A percentile compares a stretch with the other conserved stretches of the same genome.
Conservation (phyloP, 345 rosid genomes). For the Cardamine occulta region DNA sequence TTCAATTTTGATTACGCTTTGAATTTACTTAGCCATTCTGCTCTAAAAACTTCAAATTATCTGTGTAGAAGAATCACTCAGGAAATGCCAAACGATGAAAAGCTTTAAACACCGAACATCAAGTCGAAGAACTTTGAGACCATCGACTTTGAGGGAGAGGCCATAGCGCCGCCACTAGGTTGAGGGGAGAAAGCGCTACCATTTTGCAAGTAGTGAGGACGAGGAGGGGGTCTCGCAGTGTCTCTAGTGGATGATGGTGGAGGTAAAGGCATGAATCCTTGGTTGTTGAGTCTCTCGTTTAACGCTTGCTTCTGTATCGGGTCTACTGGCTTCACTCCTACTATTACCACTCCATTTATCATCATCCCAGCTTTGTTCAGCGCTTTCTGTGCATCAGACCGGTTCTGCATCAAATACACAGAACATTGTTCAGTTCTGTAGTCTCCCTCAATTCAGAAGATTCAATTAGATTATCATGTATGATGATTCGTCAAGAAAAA, state of each 20-base stretch:
- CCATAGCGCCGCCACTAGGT: constrained; percentile 65
- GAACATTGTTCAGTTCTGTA: background rate
- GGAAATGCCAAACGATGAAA: constrained; percentile 4
- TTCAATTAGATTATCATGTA: background rate
- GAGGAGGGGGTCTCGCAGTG: constrained; percentile 46
- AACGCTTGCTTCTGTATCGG: constrained; percentile 77
- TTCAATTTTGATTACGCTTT: constrained; percentile 29
- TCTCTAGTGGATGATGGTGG: constrained; percentile 57
- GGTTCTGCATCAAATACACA: constrained; percentile 59
- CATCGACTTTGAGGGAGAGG: constrained; percentile 81
- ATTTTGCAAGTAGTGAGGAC: constrained; percentile 65
- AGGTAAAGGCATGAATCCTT: constrained; percentile 82
- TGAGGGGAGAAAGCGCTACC: constrained; percentile 63
- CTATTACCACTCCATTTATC: constrained; percentile 75
- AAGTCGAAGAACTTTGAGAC: constrained; percentile 81
- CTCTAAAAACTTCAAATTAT: constrained; percentile 13
- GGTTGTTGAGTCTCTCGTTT: constrained; percentile 73
- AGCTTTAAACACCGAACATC: constrained; percentile 66
- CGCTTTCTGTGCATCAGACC: constrained; percentile 90
- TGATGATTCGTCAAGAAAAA: background rate
- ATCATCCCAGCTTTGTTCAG: constrained; percentile 85
- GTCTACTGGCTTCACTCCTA: constrained; percentile 92
- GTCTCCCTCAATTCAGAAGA: background rate
- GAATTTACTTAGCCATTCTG: constrained; percentile 32
- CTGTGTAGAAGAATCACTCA: constrained; percentile 2